Base-by-base conservation (phyloP, 2,329 filamentous ascomycete species). In the Cryphonectria radicalis region DNA sequence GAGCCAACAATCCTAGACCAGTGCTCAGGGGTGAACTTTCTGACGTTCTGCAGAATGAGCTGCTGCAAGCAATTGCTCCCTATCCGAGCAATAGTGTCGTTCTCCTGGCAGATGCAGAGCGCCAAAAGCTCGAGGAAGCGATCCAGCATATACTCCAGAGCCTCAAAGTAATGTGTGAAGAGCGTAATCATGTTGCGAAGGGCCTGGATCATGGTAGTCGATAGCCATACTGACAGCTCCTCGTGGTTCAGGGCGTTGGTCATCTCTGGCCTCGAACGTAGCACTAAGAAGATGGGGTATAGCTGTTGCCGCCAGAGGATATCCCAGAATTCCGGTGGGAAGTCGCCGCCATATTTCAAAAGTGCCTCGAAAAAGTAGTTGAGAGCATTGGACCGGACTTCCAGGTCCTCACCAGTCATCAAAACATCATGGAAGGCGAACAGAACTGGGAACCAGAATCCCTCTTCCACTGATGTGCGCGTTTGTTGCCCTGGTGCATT, bases 341-440 rank as follows among this genome's bases (percentile, higher is more conserved):
- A 99, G 75, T 94, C 93, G 25, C 93, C 93, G 50, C 97, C 96
- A 76, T 98, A 96, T 74, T 90, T 90, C 71, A 97, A 91, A 8
- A 99, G 86, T 0, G 94, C 94, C 72, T 98, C 95, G 77, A 99
- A 99, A 73, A 99, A 94, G 81, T 98, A 99, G 76, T 95, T 97
- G 57, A 99, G 86, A 2, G 97, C 96, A 81, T 89, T 91, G 1
- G 89, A 98, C 71, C 96, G 92, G 57, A 98, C 96, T 82, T 99
- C 96, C 25, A 99, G 87, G 79, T 99, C 96, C 81, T 99, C 97
- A 2, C 97, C 96, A 1, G 96, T 99, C 96, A 99, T 99, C 64
- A 99, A 84, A 32, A 99, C 95, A 80, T 99, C 96, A 79, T 99
- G 96, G 85, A 99, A 99, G 3, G 97, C 95, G 79, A 99, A 98